Evolutionary conservation across 495 filamentous ascomycete species (phyloP), one percentile per base, ranked within the genome.

Genomic region (Hyaloscypha finlandica): DNA sequence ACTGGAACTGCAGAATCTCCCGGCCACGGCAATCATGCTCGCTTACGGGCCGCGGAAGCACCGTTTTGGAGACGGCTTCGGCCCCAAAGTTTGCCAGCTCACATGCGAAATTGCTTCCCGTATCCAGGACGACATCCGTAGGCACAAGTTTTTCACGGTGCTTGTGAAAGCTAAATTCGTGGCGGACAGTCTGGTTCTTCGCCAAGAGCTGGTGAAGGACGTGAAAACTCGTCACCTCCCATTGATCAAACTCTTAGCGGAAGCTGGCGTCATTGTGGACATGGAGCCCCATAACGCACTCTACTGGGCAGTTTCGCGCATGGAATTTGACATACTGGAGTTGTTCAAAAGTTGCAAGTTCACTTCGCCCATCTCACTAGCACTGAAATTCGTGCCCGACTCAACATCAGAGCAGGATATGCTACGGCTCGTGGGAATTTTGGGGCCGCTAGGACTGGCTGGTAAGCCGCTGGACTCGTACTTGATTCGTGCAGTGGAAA

Each of bases 71-170:
- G 2, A 63, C 1, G 35, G 2, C 60, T 52, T 63, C 9, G 6
- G 3, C 25, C n/a, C 25, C 37, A 1, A 63, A 1, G 25, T 63
- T 52, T 6, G 35, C 60, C 60, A 63, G 37, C 33, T 51, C 35
- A 35, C 60, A 22, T 63, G 60, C 37, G 35, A 63, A 63, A 33
- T 48, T 63, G 37, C n/a, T 19, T 63, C 37, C 60, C 37, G 37
- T 63, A 25, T 63, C 8, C 35, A 52, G 14, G 60, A 63, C 37
- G 20, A 63, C 42, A 19, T 19, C 4, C 35, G 12, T 52, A 63
- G 60, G 60, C n/a, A 63, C 60, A 55, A 64, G 25, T 64, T 64
- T 64, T 64, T 56, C 62, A 37, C n/a, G 29, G 16, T 57, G 62
- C 48, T 64, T 37, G 45, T 37, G 3, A 29, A 64, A 35, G 8